These are phyloP conservation scores for Beauveria rudraprayagi DNA, from an alignment of 2,329 filamentous ascomycete genomes.

Conservation along the genomic window DNA sequence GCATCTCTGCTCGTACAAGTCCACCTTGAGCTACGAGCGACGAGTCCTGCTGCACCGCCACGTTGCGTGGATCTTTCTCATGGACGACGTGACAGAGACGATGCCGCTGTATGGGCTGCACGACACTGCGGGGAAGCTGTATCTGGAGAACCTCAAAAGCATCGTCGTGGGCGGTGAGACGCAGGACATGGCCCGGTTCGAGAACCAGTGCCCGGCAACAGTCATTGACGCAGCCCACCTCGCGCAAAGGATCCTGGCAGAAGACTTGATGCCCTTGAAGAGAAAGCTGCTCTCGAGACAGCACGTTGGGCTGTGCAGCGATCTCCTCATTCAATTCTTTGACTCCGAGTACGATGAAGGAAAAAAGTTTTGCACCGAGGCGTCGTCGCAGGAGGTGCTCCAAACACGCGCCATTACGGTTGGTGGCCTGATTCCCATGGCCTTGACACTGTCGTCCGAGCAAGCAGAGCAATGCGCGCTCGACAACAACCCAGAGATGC, in stretches of 20 bases:
- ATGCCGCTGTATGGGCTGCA: constrained; percentile 4
- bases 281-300: neutral
- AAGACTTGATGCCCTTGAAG: constrained; percentile 9
- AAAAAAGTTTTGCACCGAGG: constrained; percentile 3
- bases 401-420: constrained; percentile 1
- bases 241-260: neutral
- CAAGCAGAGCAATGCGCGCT: neutral
- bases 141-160: constrained; percentile 6
- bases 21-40: neutral
- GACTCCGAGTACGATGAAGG: constrained; percentile 5
- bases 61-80: constrained; percentile 3
- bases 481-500: neutral
- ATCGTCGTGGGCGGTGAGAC: neutral
- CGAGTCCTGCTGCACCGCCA: constrained; percentile 7
- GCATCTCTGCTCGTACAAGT: neutral
- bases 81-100: constrained; percentile 6
- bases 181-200: constrained; percentile 1
- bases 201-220: neutral
- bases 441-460: neutral
- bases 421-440: constrained; percentile 2
- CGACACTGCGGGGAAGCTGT: constrained; percentile 1
- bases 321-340: constrained; percentile 1
- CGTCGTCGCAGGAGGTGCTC: neutral
- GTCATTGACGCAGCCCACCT: neutral
- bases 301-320: neutral